Conservation (phyloP, 768 basidiomycete genomes). For the Termitomyces sp. region DNA sequence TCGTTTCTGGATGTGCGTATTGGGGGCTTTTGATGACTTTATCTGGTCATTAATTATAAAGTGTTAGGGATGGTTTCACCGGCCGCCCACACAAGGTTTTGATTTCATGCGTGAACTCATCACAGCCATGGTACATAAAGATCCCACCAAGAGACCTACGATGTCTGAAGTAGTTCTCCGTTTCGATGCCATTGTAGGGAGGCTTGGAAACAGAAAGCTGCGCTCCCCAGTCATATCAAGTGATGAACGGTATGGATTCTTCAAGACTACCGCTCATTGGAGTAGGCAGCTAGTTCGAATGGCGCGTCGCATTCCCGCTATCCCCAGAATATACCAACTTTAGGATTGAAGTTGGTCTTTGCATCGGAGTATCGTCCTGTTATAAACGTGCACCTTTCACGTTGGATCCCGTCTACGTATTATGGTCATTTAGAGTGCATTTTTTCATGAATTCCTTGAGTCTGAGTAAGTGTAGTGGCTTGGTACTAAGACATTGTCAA, state of each 20-base stretch:
- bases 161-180: constrained; percentile 24
- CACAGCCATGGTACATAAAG: constrained; percentile 15
- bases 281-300: not conserved
- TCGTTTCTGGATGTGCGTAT: constrained; percentile 13
- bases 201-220: constrained; percentile 18
- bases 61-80: not conserved
- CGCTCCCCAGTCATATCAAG: constrained; percentile 19
- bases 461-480: too few relatives aligned
- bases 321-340: not conserved
- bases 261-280: not conserved
- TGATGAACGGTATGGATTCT: not conserved
- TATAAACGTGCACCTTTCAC: too few relatives aligned
- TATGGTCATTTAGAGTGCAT: too few relatives aligned
- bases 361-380: not conserved
- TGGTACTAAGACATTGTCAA: too few relatives aligned
- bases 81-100: constrained; percentile 10
- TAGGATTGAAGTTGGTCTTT: too few relatives aligned
- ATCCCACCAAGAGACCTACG: constrained; percentile 25
- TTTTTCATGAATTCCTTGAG: too few relatives aligned
- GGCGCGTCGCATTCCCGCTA: not conserved
- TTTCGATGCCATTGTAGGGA: constrained; percentile 14
- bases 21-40: not conserved
- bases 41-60: not conserved
- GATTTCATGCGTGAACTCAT: constrained; percentile 14
- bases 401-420: too few relatives aligned